Base-by-base conservation (phyloP, 208 protist genomes). In the Leishmania tropica region DNA sequence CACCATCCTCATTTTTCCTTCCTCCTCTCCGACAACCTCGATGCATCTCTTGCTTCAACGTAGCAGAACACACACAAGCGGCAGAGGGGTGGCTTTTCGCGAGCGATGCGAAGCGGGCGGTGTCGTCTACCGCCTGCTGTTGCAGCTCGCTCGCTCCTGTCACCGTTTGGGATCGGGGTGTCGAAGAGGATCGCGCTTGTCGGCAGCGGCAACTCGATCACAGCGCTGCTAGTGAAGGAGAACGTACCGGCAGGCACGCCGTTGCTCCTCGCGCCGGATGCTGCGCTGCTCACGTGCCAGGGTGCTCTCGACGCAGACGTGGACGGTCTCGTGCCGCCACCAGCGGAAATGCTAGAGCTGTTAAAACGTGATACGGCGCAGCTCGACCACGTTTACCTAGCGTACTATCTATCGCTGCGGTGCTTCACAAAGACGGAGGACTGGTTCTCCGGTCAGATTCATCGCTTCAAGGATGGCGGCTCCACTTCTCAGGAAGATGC, bases 321-420 rank as follows among this genome's bases (percentile, higher is more conserved):
- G 58, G 80, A 88, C 79, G 83, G 87, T 7, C 78, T 88, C 37
- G 83, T 88, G 47, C 84, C 87, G 10, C 81, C 85, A 15, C 85
- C 85, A 2, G 83, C 67, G 21, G 85, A 87, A 37, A 86, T 91
- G 79, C 35, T 91, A 31, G 72, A 71, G 28, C 47, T 85, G 65
- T 60, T 88, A 5, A 75, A 62, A 7, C n/a, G 65, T 48, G 74
- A 81, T 4, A 56, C 60, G 3, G 56, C 47, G 73, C 79, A 68
- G 37, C 53, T 85, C 31, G 83, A 83, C 31, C 40, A 68, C 28
- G 62, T 78, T 47, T 85, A 85, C 75, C 68, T 89, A 2, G 85
- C 82, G 19, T 75, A 86, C 73, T 89, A 82, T 53, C 80, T 89
- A n/a, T 83, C 85, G 3, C 67, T 83, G 45, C 81, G 72, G 21